These are phyloP conservation scores for Orbilia ellipsospora DNA, from an alignment of 2,329 filamentous ascomycete species.

Conservation along the genomic window DNA sequence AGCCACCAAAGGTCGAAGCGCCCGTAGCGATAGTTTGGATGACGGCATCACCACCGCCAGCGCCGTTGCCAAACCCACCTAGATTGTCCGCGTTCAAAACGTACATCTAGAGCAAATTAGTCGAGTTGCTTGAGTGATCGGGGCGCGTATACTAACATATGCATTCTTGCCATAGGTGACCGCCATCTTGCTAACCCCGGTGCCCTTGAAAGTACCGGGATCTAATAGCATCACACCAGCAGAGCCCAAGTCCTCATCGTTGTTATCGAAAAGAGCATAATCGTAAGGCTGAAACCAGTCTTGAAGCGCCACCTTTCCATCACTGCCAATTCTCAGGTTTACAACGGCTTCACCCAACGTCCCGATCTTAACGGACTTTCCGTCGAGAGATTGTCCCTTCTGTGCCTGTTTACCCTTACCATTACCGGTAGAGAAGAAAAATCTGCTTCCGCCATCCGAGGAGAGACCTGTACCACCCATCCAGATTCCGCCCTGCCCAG, in stretches of 20 bases:
- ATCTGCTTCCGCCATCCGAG: slow-evolving; percentile 59
- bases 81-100: slow-evolving; percentile 61
- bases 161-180: slow-evolving; percentile 64
- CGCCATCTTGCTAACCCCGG: slow-evolving; percentile 52
- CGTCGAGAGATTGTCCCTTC: slow-evolving; percentile 44
- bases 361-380: slow-evolving; percentile 57
- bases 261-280: slow-evolving; percentile 51
- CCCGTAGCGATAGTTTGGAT: slow-evolving; percentile 65
- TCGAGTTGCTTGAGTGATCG: slow-evolving; percentile 63
- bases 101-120: slow-evolving; percentile 61
- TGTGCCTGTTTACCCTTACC: slow-evolving; percentile 53
- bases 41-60: slow-evolving; percentile 63
- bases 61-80: slow-evolving; percentile 60
- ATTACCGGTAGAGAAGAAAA: slow-evolving; percentile 60
- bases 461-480: slow-evolving; percentile 62
- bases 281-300: slow-evolving; percentile 71
- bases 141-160: slow-evolving; percentile 65
- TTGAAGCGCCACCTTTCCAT: slow-evolving; percentile 65
- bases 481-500: slow-evolving; percentile 63
- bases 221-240: slow-evolving; percentile 65
- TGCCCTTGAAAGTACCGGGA: slow-evolving; percentile 61
- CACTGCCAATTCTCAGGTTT: slow-evolving; percentile 60
- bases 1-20: slow-evolving; percentile 66
- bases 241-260: slow-evolving; percentile 65
- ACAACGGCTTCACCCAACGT: slow-evolving; percentile 61